Evolutionary conservation across 176 grass and related monocot species (phyloP), one percentile per base, ranked within the genome.

Genomic region (Leersia perrieri): DNA sequence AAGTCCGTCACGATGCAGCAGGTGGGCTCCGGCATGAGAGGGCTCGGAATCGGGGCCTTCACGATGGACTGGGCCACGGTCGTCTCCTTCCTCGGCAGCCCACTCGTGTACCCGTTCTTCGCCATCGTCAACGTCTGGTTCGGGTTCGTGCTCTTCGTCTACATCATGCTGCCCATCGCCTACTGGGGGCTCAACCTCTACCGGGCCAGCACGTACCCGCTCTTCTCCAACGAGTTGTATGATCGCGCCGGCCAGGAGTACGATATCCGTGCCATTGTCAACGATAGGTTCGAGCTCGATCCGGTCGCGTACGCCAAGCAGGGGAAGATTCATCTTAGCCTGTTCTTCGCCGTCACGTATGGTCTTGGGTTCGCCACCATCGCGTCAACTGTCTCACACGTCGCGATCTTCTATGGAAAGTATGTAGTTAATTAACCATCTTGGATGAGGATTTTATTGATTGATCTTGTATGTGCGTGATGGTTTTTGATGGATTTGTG

Each of bases 301-400:
- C 60, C 80, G 72, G 57, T 36, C 31, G 92, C 94, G 0, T 97
- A 97, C 69, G 12, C 68, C 16, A 15, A 83, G 62, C 80, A 88
- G 34, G 94, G 94, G 8, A 90, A 72, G 87, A 92, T 97, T 23
- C 85, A 97, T 61, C 85, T 97, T 33, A 94, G 92, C 83, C 78
- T 90, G 22, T 92, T 97, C 64, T 94, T 97, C 55, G 89, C 94
- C 61, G 3, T 92, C 1, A 68, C 78, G 16, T 97, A 97, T 1
- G 94, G 94, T n/a, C 87, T 97, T 22, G 81, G 88, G 78, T 97
- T 97, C 75, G 89, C 94, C 38, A 84, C 94, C 6, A 97, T 97
- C 16, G 83, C 94, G 6, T 63, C 94, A 36, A 94, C 94, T 0
- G 6, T 97, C 9, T 85, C 92, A 4, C 94, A 94, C 38, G 94